Evolutionary conservation across 768 basidiomycete genomes (phyloP).

Genomic region (Suillus variegatus): DNA sequence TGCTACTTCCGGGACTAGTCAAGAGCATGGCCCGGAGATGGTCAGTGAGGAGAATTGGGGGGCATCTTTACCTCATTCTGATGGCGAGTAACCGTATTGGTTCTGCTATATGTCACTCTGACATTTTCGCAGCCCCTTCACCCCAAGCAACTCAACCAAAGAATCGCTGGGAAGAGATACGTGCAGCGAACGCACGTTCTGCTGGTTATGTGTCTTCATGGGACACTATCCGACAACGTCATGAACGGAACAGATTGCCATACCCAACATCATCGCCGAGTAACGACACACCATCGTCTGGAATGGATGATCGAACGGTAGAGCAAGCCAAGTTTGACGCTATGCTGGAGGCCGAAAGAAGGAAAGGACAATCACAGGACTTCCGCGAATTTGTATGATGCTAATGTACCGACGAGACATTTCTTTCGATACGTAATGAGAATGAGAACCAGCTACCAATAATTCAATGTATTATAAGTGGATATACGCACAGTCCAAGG

Average conservation of each 20-base stretch:
- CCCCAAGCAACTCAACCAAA: constrained; percentile 11
- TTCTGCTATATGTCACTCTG: neutral
- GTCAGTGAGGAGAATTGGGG: constrained; percentile 21
- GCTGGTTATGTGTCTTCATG: constrained; percentile 53
- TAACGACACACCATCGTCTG: constrained; percentile 12
- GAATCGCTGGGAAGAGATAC: constrained; percentile 69
- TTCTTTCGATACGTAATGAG: neutral
- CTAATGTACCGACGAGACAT: constrained; percentile 3
- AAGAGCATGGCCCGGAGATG: constrained; percentile 13
- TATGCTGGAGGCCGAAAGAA: constrained; percentile 59
- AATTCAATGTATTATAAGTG: neutral
- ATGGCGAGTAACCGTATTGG: neutral
- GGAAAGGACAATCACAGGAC: constrained; percentile 27
- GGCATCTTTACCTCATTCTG: constrained; percentile 6
- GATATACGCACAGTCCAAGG: neutral
- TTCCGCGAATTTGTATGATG: constrained; percentile 12
- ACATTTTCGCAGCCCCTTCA: neutral
- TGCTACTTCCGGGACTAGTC: constrained; percentile 7
- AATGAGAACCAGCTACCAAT: neutral
- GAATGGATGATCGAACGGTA: constrained; percentile 35
- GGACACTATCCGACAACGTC: constrained; percentile 65
- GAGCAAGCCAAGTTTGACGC: constrained; percentile 63
- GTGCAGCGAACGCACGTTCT: constrained; percentile 48
- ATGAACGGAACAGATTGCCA: constrained; percentile 39
- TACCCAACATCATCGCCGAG: constrained; percentile 11